Base-by-base conservation (phyloP, 2,329 filamentous ascomycete genomes). In the Stagonosporopsis tanaceti region DNA sequence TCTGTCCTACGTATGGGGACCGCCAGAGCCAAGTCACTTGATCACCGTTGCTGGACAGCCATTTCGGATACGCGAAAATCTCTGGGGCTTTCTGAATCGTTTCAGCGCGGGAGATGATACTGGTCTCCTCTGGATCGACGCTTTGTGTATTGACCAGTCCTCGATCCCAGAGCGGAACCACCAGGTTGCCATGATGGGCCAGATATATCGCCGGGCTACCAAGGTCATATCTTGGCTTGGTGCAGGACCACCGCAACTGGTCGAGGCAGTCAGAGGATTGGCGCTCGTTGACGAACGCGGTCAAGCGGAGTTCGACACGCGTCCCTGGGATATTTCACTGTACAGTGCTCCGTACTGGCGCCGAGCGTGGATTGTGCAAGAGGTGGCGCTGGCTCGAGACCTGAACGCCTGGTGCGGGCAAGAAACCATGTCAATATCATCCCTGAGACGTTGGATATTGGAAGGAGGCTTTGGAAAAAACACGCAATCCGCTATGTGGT, bases 1-100 rank as follows among this genome's bases (percentile, higher is more conserved):
- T 0, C 57, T 69, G 11, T 74, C 69, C 0, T 73, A 74, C 39
- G 64, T 65, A 0, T 75, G 72, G 71, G 63, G 71, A 12, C 22
- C 6, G 15, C 61, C 6, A 60, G 63, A 38, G 59, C 62, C 20
- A 70, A 66, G 25, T 25, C 12, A 14, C 6, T 4, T 12, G 7
- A 44, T 50, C 69, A 67, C 54, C 40, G 4, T 14, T 44, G 64
- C 20, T 32, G 32, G 0, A 5, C 46, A 2, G 69, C 25, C 14
- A 3, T 20, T 44, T 4, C 4, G 3, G 3, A 20, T 44, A 11
- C 41, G 41, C 2, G 25, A 30, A 11, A 46, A 46, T 17, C 28
- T 46, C 7, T 46, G 42, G 42, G 12, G 20, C n/a, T 46, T 46
- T 15, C 28, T 46, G n/a, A 28, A 32, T 3, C 17, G 3, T 2